These are phyloP conservation scores for Aristolochia contorta DNA, from an alignment of 164 flowering plant species.

Conservation along the genomic window DNA sequence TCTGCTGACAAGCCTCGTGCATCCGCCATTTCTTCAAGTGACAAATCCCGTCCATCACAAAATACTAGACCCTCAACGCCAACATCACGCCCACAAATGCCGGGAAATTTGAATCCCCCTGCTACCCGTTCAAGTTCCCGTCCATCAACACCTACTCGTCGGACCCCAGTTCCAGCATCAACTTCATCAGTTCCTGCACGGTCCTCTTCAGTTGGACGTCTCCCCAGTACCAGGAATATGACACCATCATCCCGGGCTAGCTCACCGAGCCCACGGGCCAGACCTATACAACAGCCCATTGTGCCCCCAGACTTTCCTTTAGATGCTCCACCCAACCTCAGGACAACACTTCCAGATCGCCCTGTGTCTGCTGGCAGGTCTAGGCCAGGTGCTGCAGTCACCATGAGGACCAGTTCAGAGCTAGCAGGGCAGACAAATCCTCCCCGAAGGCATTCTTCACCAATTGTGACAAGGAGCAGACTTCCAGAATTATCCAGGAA, in stretches of 20 bases:
- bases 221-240: constrained; percentile 24
- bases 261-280: constrained; percentile 65
- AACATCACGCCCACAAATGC: constrained; percentile 51
- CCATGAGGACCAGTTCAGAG: constrained; percentile 42
- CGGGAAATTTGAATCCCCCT: constrained; percentile 40
- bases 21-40: constrained; percentile 31
- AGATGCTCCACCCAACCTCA: constrained; percentile 85
- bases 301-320: constrained; percentile 73
- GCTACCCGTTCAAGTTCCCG: constrained; percentile 49
- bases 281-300: constrained; percentile 55
- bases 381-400: constrained; percentile 47
- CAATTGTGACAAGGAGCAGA: constrained; percentile 61
- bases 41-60: constrained; percentile 42
- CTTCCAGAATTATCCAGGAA: constrained; percentile 39
- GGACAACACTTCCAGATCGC: constrained; percentile 84
- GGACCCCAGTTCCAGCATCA: constrained; percentile 37
- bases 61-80: constrained; percentile 83
- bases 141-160: constrained; percentile 85
- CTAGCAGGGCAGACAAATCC: constrained; percentile 21
- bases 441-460: constrained; percentile 61
- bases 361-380: constrained; percentile 90
- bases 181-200: constrained; percentile 30
- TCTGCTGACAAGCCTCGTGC: constrained; percentile 43
- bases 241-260: constrained; percentile 61
- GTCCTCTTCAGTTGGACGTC: constrained; percentile 49